Conservation (phyloP, 2,329 filamentous ascomycete genomes). For the Botrytis sinoallii region DNA sequence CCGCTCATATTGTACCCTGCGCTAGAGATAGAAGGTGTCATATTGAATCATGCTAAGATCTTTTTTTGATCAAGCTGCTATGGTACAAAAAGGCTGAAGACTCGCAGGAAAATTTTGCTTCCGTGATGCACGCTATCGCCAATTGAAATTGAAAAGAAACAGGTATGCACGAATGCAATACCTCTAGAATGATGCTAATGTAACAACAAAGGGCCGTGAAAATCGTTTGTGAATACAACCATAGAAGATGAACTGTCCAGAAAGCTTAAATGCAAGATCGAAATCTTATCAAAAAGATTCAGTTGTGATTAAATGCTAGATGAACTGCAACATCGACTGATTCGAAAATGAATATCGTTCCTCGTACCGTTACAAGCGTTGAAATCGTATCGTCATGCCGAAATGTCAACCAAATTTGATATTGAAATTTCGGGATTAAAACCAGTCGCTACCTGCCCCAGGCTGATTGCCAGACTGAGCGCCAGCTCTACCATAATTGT, state of each 20-base stretch:
- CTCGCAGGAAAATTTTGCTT: constrained; percentile 26
- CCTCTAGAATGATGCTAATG: constrained; percentile 35
- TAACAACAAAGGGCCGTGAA: constrained; percentile 39
- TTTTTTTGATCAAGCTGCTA: constrained; percentile 36
- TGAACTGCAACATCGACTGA: constrained; percentile 28
- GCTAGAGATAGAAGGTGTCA: constrained; percentile 33
- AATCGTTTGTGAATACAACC: constrained; percentile 38
- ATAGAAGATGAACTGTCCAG: constrained; percentile 25
- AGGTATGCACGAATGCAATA: constrained; percentile 25
- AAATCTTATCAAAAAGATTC: constrained; percentile 13
- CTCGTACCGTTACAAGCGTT: constrained; percentile 41
- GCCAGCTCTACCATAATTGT: constrained; percentile 33
- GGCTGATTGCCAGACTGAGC: constrained; percentile 31
- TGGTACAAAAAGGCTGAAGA: constrained; percentile 37
- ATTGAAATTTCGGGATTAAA: constrained; percentile 27
- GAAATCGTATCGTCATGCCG: constrained; percentile 38
- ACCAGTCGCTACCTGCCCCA: constrained; percentile 35
- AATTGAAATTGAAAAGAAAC: constrained; percentile 31
- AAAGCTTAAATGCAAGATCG: constrained; percentile 4
- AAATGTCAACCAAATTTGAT: constrained; percentile 20
- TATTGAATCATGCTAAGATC: constrained; percentile 34
- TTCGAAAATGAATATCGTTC: constrained; percentile 36
- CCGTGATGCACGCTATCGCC: constrained; percentile 34
- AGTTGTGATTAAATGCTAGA: constrained; percentile 20
- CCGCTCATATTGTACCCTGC: constrained; percentile 37